A percentile compares a stretch with the other conserved stretches of the same genome.
phyloP scores from a whole-genome alignment of 2,329 filamentous ascomycete species.

The Cladophialophora exuberans region DNA sequence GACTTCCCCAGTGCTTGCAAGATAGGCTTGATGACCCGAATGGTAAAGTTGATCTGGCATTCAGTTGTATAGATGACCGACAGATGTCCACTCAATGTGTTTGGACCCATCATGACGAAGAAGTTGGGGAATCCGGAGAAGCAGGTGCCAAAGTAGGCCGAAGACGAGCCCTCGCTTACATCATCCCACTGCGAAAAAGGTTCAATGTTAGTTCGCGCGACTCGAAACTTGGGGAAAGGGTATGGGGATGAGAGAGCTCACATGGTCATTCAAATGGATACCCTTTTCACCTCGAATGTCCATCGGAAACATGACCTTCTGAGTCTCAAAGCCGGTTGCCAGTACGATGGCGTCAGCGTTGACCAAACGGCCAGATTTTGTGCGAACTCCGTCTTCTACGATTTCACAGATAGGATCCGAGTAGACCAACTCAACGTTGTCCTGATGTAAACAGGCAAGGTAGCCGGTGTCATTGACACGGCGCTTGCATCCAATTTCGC shows the following conservation, averaged over 20 bases:
- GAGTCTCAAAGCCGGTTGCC: not conserved
- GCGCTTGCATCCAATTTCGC: constrained; percentile 45
- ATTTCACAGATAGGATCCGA: not conserved
- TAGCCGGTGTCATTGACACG: constrained; percentile 4
- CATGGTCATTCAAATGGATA: not conserved
- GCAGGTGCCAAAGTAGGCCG: not conserved
- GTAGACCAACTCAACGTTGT: constrained; percentile 8
- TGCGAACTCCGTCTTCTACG: not conserved
- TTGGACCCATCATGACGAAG: not conserved
- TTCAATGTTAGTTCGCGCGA: too few relatives aligned
- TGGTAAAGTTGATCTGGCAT: constrained; percentile 26
- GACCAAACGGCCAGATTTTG: not conserved
- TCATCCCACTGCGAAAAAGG: not conserved
- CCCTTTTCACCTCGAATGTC: not conserved
- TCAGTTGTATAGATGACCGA: not conserved
- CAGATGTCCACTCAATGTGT: not conserved
- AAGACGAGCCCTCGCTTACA: not conserved
- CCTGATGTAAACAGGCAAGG: not conserved
- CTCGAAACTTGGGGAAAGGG: too few relatives aligned
- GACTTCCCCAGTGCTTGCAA: constrained; percentile 32
- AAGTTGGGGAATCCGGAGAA: not conserved
- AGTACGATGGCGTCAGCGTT: not conserved
- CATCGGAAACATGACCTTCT: not conserved
- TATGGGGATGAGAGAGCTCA: too few relatives aligned
- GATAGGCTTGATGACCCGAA: constrained; percentile 49